These are phyloP conservation scores for Ascochyta clinopodiicola DNA, from an alignment of 2,329 filamentous ascomycete species.

Conservation along the genomic window DNA sequence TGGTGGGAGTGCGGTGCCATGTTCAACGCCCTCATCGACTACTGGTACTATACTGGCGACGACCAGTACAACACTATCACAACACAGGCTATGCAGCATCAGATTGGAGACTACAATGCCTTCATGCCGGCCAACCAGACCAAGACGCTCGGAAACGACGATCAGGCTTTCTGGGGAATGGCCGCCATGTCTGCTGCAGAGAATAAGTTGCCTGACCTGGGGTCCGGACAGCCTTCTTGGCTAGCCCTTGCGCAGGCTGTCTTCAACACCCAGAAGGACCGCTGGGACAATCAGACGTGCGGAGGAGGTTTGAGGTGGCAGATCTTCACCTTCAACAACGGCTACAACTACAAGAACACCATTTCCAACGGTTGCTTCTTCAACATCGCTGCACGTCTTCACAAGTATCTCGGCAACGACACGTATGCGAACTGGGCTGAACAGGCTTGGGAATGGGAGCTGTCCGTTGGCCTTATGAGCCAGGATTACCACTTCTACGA, in stretches of 20 bases:
- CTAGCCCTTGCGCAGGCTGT: slow-evolving; percentile 72
- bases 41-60: slow-evolving; percentile 53
- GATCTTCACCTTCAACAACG: slow-evolving; percentile 77
- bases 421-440: slow-evolving; percentile 66
- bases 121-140: slow-evolving; percentile 81
- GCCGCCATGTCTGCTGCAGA: slow-evolving; percentile 66
- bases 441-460: slow-evolving; percentile 66
- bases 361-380: slow-evolving; percentile 84
- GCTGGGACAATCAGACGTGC: slow-evolving; percentile 74
- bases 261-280: slow-evolving; percentile 72
- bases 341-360: slow-evolving; percentile 83
- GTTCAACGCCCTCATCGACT: slow-evolving; percentile 50
- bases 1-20: slow-evolving; percentile 54
- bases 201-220: slow-evolving; percentile 54
- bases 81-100: slow-evolving; percentile 69
- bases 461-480: slow-evolving; percentile 58
- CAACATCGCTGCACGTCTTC: slow-evolving; percentile 78
- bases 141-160: slow-evolving; percentile 60
- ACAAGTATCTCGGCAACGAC: slow-evolving; percentile 70
- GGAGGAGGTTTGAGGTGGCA: slow-evolving; percentile 81
- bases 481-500: slow-evolving; percentile 55
- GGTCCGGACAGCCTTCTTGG: slow-evolving; percentile 65
- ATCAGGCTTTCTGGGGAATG: slow-evolving; percentile 66
- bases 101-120: slow-evolving; percentile 74
- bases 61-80: slow-evolving; percentile 49